Percentiles rank a stretch among this genome's conserved stretches.
phyloP scores from a whole-genome alignment of 768 basidiomycete genomes.

The Cystofilobasidium capitatum region DNA sequence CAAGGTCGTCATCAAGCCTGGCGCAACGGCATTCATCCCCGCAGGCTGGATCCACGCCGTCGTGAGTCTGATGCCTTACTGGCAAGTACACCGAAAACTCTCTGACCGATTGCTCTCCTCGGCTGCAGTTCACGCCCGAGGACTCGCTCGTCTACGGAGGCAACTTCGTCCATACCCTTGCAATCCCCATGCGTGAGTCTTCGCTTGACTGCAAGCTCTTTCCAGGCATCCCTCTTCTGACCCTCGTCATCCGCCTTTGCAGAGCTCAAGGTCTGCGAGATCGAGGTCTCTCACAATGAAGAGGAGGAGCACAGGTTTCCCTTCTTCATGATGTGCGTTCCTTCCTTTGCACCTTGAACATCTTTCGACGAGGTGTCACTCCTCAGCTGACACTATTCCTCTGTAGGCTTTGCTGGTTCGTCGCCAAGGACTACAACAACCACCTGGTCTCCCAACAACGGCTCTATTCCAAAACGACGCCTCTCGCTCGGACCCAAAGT shows the following conservation, averaged over 20 bases:
- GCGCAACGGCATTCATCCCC: conserved; percentile 56
- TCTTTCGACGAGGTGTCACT: neutral
- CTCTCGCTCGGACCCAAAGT: neutral
- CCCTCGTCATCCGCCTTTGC: neutral
- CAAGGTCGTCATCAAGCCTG: conserved; percentile 44
- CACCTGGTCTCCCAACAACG: conserved; percentile 52
- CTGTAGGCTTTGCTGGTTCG: conserved; percentile 80
- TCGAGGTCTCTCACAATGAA: conserved; percentile 84
- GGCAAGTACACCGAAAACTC: neutral
- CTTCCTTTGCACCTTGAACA: conserved; percentile 24
- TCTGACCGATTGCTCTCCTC: neutral
- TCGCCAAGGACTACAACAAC: conserved; percentile 66
- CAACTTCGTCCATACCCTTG: conserved; percentile 91
- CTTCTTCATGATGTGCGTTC: conserved; percentile 57
- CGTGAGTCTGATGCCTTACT: conserved; percentile 45
- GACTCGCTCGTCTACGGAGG: conserved; percentile 95
- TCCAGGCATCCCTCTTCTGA: neutral
- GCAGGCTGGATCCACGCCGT: conserved; percentile 98
- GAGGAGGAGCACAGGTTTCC: conserved; percentile 88
- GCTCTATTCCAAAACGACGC: conserved; percentile 29
- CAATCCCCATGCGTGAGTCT: conserved; percentile 68
- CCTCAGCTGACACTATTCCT: neutral
- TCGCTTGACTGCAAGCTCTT: too few relatives aligned
- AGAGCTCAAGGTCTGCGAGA: conserved; percentile 82
- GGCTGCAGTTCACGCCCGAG: conserved; percentile 65